Evolutionary conservation across 331 rosid species (phyloP), one percentile per base, ranked within the genome.

Genomic region (Acacia concinna): DNA sequence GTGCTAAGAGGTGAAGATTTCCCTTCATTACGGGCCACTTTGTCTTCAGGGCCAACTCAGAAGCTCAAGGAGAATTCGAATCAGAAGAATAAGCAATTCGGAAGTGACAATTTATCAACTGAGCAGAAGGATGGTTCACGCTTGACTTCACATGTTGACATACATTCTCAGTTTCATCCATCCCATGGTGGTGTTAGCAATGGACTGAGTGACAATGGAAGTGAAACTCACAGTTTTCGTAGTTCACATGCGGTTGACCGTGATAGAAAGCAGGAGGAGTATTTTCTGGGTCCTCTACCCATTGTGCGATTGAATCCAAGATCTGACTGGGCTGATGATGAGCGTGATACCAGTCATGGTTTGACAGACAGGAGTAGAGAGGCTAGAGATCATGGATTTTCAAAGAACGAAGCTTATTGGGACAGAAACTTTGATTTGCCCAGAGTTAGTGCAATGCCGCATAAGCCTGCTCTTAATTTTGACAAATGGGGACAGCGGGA

Each of bases 311-410:
- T 93, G 87, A 90, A 89, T 25, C 93, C 93, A 0, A 87, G 99
- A 73, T 93, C 94, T 8, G 97, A 95, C 79, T 95, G 99, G 99
- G 99, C 99, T 38, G 99, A 95, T 71, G 99, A 95, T 77, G 99
- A 95, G 84, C 99, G 99, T 15, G 99, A 95, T 86, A 95, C 97
- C 0, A 84, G 97, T 81, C 88, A 88, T 82, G 89, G 89, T 41
- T 84, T 95, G 32, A 46, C 68, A 18, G 94, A 89, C 78, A 77
- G 90, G 68, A 86, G 76, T 67, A 88, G 97, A 72, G 97, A 92
- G 71, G 88, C 85, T 46, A 89, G 97, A 76, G 97, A 93, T 77
- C 93, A 81, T 68, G 90, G 91, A 25, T 85, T 85, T 80, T 47
- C 90, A 5, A 93, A 88, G 80, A 82, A 80, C 2, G 96, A 95